phyloP scores from a whole-genome alignment of 331 rosid species.

The Pyrus hybrid region DNA sequence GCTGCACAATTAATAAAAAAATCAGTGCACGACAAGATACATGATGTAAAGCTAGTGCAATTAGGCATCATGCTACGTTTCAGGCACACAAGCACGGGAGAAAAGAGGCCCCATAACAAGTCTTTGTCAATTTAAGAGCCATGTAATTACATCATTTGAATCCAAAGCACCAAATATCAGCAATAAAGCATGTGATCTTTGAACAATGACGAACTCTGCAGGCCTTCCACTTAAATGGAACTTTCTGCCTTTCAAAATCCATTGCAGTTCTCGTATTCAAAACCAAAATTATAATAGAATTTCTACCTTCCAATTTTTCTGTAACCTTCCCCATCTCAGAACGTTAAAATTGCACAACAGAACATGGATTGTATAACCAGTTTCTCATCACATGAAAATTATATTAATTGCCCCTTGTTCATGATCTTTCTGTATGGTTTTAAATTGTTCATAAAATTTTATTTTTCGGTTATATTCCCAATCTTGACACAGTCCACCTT shows the following conservation, averaged over 20 bases:
- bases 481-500: background rate
- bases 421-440: background rate
- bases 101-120: background rate
- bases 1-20: slow-evolving; percentile 22
- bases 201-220: background rate
- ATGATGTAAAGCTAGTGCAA: background rate
- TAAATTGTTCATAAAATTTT: background rate
- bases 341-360: background rate
- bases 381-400: background rate
- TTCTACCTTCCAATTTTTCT: background rate
- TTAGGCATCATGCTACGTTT: background rate
- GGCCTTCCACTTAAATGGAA: background rate
- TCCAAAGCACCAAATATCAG: background rate
- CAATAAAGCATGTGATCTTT: background rate
- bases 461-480: background rate
- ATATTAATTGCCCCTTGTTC: no score
- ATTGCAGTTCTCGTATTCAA: no score
- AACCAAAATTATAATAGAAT: background rate
- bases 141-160: background rate
- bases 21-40: background rate
- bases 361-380: background rate
- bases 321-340: background rate
- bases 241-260: background rate
- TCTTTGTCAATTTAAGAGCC: background rate
- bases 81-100: background rate